Percentiles rank a stretch among this genome's conserved stretches.
phyloP scores from a whole-genome alignment of 495 filamentous ascomycete genomes.

The Acidomyces sp. region DNA sequence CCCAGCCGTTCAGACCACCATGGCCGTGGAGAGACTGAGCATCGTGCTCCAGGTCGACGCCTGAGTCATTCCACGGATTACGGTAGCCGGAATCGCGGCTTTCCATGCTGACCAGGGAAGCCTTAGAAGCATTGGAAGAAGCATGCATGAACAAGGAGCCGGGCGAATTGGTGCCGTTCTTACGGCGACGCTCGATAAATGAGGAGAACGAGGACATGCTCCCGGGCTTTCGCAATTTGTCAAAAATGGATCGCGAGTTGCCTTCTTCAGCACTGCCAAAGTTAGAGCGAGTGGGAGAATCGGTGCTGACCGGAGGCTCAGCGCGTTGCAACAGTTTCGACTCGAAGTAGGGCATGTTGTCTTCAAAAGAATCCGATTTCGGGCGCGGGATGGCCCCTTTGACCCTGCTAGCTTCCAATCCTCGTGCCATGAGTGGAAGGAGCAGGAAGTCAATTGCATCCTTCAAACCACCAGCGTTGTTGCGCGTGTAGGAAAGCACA shows the following conservation, averaged over 20 bases:
- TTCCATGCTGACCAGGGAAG: conserved; percentile 85
- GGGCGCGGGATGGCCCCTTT: conserved; percentile 89
- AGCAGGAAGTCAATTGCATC: conserved; percentile 94
- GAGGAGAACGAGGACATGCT: conserved; percentile 87
- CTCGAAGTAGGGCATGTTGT: conserved; percentile 89
- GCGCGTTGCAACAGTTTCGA: conserved; percentile 89
- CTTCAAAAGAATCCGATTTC: conserved; percentile 97
- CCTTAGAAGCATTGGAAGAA: conserved; percentile 86
- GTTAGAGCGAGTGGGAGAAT: conserved; percentile 68
- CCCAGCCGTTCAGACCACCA: conserved; percentile 50
- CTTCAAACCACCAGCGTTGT: conserved; percentile 88
- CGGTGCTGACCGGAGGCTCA: conserved; percentile 57
- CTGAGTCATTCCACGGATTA: conserved; percentile 94
- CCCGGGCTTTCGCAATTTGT: conserved; percentile 79
- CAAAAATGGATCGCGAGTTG: conserved; percentile 62
- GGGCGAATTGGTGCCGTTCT: conserved; percentile 78
- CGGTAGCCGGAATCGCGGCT: conserved; percentile 83
- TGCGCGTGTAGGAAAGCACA: conserved; percentile 73
- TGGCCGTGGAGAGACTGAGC: conserved; percentile 46
- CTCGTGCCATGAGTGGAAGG: conserved; percentile 63
- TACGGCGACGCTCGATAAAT: conserved; percentile 74
- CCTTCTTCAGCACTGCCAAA: conserved; percentile 63
- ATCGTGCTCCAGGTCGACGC: conserved; percentile 82
- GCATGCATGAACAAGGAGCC: conserved; percentile 83
- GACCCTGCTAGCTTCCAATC: conserved; percentile 72